Evolutionary conservation across 2,329 filamentous ascomycete genomes (phyloP), one percentile per base, ranked within the genome.

Genomic region (Elsinoe necatrix): DNA sequence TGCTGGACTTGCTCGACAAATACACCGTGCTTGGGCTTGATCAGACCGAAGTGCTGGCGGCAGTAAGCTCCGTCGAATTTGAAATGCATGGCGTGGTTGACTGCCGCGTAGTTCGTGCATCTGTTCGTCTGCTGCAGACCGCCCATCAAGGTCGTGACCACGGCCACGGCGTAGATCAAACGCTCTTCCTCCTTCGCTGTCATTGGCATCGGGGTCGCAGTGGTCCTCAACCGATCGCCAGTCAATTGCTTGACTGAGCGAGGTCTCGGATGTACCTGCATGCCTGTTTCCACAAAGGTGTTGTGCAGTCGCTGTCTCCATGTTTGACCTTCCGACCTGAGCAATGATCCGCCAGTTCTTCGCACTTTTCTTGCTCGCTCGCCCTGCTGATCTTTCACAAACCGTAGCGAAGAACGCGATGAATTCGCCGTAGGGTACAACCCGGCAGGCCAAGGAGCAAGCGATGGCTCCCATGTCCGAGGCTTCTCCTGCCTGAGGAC

Each of bases 1-100:
- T 76, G 72, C 4, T 80, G 82, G 43, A 86, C 65, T 39, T 78
- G 77, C 3, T 80, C 72, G 34, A 66, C 62, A 14, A 63, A 61
- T 1, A 41, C 56, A 14, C 56, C 58, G 11, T 62, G 61, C 45
- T 55, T 59, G 4, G 61, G 61, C 31, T 57, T 67, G 60, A 57
- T 59, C 48, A 58, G 67, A 5, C 57, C 57, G 72, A 72, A 75
- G 12, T 70, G 65, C 21, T 68, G 67, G 51, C 70, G 70, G 20
- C 71, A 64, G 48, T 73, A 72, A 21, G 67, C 63, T 27, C 61
- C 64, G 55, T 72, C 68, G 29, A 67, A 66, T 12, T 62, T 64
- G 62, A 70, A 74, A 29, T 70, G 65, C 39, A 70, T 68, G 16
- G 66, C 64, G 45, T 75, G 68, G 42, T 66, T 66, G 37, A 77